Evolutionary conservation across 2,329 filamentous ascomycete genomes (phyloP), one percentile per base, ranked within the genome.

Genomic region (Gaeumannomyces sp.): DNA sequence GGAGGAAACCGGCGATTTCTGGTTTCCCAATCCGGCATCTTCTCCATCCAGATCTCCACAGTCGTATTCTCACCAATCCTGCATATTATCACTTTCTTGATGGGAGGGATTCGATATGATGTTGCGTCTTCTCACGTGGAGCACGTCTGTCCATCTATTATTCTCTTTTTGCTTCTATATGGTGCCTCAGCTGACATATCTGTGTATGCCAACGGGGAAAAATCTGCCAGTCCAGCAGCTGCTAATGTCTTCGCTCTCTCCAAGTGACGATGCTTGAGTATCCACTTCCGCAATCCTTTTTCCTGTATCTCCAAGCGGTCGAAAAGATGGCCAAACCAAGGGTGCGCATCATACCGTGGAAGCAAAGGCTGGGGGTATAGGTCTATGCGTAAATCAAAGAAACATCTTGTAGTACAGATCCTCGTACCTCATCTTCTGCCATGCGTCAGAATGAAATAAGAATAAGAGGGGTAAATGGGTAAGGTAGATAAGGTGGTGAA

Each of bases 341-440:
- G 45, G 45, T 22, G 45, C 38, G 38, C 45, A n/a, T n/a, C 45
- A 19, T 53, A 53, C 45, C 45, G 45, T 53, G 45, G 45, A 53
- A n/a, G 45, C 22, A 25, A 53, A 53, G 45, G 45, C 22, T 53
- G 45, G 45, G 33, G 45, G 45, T 53, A 53, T 53, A 53, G 45
- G 45, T 53, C 45, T 53, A 53, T 53, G 45, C 45, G 45, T 53
- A 53, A 53, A 53, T 53, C 45, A 53, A 53, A 53, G 45, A 53
- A 53, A 53, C 2, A 53, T 53, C 45, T 53, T 53, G 45, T 53
- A n/a, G 45, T 53, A 53, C 45, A 53, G 45, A 53, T 53, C 45
- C 45, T 53, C 45, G 45, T 53, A 53, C 22, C 45, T 53, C 45
- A 53, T 53, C 45, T n/a, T 53, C 45, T 53, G 45, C 22, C 45